Evolutionary conservation across 1,284 basidiomycete genomes (phyloP).

Genomic region (Fomitopsis palustris): DNA sequence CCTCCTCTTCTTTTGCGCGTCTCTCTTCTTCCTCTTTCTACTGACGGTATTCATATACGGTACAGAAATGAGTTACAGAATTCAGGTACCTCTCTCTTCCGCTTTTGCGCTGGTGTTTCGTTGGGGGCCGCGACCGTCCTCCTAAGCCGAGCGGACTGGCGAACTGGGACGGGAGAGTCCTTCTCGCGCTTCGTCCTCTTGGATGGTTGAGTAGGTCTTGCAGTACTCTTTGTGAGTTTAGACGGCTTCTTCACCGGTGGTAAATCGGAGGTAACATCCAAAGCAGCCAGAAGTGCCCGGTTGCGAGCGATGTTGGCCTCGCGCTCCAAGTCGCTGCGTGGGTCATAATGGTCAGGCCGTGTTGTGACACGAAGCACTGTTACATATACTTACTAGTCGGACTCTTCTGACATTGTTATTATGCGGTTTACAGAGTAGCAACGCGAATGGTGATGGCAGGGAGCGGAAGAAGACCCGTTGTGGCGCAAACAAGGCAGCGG

Average conservation of each 20-base stretch:
- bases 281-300: conserved; percentile 63
- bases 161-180: conserved; percentile 42
- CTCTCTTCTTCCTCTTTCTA: conserved; percentile 46
- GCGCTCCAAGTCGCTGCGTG: conserved; percentile 63
- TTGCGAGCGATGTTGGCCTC: conserved; percentile 78
- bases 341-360: not conserved
- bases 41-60: conserved; percentile 7
- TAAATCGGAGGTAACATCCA: conserved; percentile 61
- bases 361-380: not conserved
- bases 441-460: not conserved
- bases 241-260: conserved; percentile 23
- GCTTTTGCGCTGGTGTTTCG: conserved; percentile 60
- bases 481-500: not conserved
- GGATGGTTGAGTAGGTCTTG: conserved; percentile 60
- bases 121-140: conserved; percentile 44
- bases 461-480: not conserved
- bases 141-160: conserved; percentile 62
- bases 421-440: not conserved
- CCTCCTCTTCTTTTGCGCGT: conserved; percentile 52
- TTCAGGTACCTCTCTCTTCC: conserved; percentile 61
- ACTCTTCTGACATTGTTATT: conserved; percentile 17
- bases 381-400: conserved; percentile 18
- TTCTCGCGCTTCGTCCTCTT: conserved; percentile 51
- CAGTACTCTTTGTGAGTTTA: conserved; percentile 32
- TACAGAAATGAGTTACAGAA: not conserved